Evolutionary conservation across 208 protist species (phyloP).

Genomic region (Trypanosoma platydactyli): DNA sequence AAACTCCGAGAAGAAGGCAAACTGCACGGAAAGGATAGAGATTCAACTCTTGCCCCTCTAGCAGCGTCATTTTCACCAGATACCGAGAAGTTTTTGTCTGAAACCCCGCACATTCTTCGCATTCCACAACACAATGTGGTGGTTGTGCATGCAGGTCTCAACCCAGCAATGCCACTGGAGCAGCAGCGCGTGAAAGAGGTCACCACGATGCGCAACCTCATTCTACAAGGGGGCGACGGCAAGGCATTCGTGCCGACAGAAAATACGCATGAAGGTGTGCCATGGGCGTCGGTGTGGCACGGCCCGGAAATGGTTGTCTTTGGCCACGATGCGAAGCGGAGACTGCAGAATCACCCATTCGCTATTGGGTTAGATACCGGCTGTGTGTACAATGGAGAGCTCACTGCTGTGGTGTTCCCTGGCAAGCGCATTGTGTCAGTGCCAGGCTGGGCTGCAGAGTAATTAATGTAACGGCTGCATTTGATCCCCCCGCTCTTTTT

Average conservation of each 20-base stretch:
- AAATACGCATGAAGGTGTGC: conserved; percentile 29
- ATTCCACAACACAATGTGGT: conserved; percentile 54
- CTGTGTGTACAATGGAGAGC: conserved; percentile 62
- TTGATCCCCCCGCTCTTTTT: too few species aligned
- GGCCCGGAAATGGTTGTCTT: conserved; percentile 44
- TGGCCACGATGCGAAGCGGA: conserved; percentile 77
- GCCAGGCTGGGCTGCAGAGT: conserved; percentile 28
- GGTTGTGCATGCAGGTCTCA: conserved; percentile 77
- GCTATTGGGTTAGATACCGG: conserved; percentile 75
- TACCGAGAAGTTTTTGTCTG: conserved; percentile 46
- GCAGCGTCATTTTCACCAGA: conserved; percentile 51
- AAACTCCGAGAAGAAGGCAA: conserved; percentile 26
- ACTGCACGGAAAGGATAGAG: conserved; percentile 34
- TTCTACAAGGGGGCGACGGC: not conserved
- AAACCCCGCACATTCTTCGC: conserved; percentile 63
- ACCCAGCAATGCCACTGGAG: conserved; percentile 46
- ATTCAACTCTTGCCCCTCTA: conserved; percentile 40
- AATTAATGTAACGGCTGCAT: not conserved
- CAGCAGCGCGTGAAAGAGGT: conserved; percentile 43
- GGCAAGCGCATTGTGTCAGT: conserved; percentile 46
- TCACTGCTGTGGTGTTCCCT: conserved; percentile 63
- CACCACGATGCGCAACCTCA: conserved; percentile 61
- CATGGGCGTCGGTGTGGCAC: conserved; percentile 49
- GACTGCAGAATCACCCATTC: conserved; percentile 59
- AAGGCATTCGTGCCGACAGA: conserved; percentile 39